Evolutionary conservation across 306 rosid genomes (phyloP).

Genomic region (Quercus aquifolioides): DNA sequence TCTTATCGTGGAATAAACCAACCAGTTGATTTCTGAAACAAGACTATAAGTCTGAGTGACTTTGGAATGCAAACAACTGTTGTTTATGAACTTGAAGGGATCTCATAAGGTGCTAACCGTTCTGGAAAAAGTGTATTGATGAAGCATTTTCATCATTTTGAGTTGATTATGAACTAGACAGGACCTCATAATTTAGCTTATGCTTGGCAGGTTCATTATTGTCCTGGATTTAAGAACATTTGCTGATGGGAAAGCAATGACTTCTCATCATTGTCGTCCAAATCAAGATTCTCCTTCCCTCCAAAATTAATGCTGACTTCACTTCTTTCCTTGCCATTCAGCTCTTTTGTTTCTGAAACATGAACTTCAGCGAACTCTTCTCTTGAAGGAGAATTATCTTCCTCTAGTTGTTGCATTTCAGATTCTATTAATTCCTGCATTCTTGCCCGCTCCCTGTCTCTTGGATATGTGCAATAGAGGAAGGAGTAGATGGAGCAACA

Average conservation of each 20-base stretch:
- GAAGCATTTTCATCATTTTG: not conserved
- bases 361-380: conserved; percentile 18
- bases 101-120: not conserved
- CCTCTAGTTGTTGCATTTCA: conserved; percentile 59
- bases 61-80: not conserved
- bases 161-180: not conserved
- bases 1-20: not conserved
- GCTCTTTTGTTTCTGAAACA: conserved; percentile 22
- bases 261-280: conserved; percentile 44
- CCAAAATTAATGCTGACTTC: conserved; percentile 22
- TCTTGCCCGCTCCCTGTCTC: conserved; percentile 79
- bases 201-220: not conserved
- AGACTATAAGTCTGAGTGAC: not conserved
- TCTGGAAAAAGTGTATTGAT: not conserved
- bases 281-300: conserved; percentile 18
- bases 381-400: conserved; percentile 10
- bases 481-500: conserved; percentile 68
- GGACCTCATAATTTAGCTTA: not conserved
- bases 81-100: not conserved
- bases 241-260: conserved; percentile 34
- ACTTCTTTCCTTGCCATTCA: conserved; percentile 19
- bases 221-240: conserved; percentile 3
- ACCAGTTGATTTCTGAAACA: not conserved
- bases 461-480: conserved; percentile 75
- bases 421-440: conserved; percentile 60